Conservation (phyloP, 495 filamentous ascomycete species). For the Margaritispora aquatica region DNA sequence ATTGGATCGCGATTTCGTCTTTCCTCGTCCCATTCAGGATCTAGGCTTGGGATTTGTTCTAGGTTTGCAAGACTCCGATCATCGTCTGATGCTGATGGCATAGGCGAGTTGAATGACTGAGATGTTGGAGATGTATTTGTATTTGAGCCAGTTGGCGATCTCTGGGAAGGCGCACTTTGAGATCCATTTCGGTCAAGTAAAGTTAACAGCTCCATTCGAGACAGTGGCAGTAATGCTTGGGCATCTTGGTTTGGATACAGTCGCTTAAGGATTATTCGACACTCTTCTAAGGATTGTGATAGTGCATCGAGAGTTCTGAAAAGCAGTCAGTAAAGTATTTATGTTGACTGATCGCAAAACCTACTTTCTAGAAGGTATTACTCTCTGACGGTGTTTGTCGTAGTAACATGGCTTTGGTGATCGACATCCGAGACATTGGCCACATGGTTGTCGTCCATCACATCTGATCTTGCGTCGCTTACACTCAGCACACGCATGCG, state of each 20-base stretch:
- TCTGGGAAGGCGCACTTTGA: constrained; percentile 23
- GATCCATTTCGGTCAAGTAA: constrained; percentile 42
- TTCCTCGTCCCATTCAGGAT: constrained; percentile 54
- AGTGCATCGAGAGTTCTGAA: constrained; percentile 48
- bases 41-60: constrained; percentile 47
- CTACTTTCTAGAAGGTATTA: constrained; percentile 50
- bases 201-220: constrained; percentile 43
- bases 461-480: constrained; percentile 54
- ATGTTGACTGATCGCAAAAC: no score
- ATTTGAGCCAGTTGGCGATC: constrained; percentile 19
- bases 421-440: constrained; percentile 50
- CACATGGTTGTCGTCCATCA: constrained; percentile 52
- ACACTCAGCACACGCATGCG: constrained; percentile 53
- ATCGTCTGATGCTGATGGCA: constrained; percentile 39
- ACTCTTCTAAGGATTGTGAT: constrained; percentile 52
- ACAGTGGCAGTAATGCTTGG: constrained; percentile 42
- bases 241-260: constrained; percentile 47
- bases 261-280: constrained; percentile 47
- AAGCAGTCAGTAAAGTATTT: no score
- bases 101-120: constrained; percentile 30
- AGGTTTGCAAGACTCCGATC: constrained; percentile 39
- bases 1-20: constrained; percentile 49
- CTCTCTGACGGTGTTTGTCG: constrained; percentile 52
- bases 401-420: constrained; percentile 53
- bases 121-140: constrained; percentile 18